A percentile compares a stretch with the other conserved stretches of the same genome.
Conservation (phyloP, 2,329 filamentous ascomycete genomes). For the Lachnellula cervina region DNA sequence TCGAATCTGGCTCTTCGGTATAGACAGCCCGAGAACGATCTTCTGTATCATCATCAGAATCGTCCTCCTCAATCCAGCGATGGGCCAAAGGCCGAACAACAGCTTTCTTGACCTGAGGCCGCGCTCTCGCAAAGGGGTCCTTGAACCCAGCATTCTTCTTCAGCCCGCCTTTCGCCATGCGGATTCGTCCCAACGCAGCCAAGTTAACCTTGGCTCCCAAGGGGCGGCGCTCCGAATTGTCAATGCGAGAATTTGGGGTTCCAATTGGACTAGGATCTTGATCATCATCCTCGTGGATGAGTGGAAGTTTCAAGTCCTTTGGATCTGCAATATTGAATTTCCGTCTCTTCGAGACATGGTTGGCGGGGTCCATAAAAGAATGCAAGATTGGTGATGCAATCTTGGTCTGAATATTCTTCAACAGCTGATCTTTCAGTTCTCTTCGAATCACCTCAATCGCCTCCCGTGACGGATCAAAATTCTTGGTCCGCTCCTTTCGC, state of each 20-base stretch:
- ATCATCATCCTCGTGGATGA: slow-evolving; percentile 53
- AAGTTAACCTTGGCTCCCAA: slow-evolving; percentile 50
- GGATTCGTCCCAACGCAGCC: slow-evolving; percentile 66
- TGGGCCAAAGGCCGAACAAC: slow-evolving; percentile 77
- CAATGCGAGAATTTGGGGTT: slow-evolving; percentile 60
- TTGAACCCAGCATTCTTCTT: slow-evolving; percentile 59
- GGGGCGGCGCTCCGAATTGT: slow-evolving; percentile 53
- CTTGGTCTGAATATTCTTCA: slow-evolving; percentile 83
- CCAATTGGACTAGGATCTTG: slow-evolving; percentile 56
- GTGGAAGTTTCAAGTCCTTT: slow-evolving; percentile 52
- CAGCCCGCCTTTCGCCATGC: slow-evolving; percentile 59
- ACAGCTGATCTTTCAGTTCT: slow-evolving; percentile 80
- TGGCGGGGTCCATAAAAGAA: slow-evolving; percentile 75
- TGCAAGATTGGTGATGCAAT: slow-evolving; percentile 78
- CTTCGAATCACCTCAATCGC: slow-evolving; percentile 73
- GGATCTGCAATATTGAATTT: slow-evolving; percentile 73
- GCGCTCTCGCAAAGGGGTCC: slow-evolving; percentile 62
- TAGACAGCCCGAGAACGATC: slow-evolving; percentile 63
- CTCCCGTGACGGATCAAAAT: slow-evolving; percentile 85
- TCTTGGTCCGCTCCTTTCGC: slow-evolving; percentile 78
- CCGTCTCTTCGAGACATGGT: slow-evolving; percentile 73
- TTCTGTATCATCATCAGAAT: slow-evolving; percentile 78
- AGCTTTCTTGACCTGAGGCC: slow-evolving; percentile 50
- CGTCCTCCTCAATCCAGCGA: slow-evolving; percentile 69
- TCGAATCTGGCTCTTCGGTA: slow-evolving; percentile 81